Base-by-base conservation (phyloP, 345 rosid species). In the Pistacia integerrima region DNA sequence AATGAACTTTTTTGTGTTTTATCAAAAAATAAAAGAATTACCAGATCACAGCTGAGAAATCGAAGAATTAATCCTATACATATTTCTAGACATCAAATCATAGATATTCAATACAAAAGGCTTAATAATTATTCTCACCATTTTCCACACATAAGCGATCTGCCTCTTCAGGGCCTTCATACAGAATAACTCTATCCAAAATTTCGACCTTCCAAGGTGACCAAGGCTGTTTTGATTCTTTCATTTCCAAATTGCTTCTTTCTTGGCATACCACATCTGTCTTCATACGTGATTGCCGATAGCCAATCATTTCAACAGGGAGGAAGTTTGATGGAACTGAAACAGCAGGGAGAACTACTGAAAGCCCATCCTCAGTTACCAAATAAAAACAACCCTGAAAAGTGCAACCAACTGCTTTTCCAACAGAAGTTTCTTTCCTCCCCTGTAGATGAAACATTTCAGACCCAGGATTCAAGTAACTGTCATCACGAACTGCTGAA, bases 151-250 rank as follows among this genome's bases (percentile, higher is more conserved):
- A 93, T 67, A 96, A 64, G 67, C 73, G 85, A 79, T 93, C 99
- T 69, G 97, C 94, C 84, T 84, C 93, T 85, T 90, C 87, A 68
- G 93, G 93, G 78, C 98, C 92, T 85, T 96, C 99, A 77, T 86
- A 88, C 80, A 96, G 77, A 83, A 93, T 86, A 85, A 87, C 87
- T 85, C 93, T 86, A 83, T 96, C 99, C 90, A 96, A 85, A 80
- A 93, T 81, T 86, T 92, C 97, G 74, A 89, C 87, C 82, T 88
- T 90, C 97, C 97, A 92, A 69, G 91, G 90, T 58, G 85, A 82
- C 74, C 81, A 78, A 18, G 81, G 69, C 70, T 81, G 78, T 72
- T 74, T 86, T 76, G 80, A 59, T 70, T 81, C 81, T 72, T 72
- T 65, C 54, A 84, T 63, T 79, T 81, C 75, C 79, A 78, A 72